phyloP scores from a whole-genome alignment of 805 yeast genomes.

The Metschnikowia borealis region DNA sequence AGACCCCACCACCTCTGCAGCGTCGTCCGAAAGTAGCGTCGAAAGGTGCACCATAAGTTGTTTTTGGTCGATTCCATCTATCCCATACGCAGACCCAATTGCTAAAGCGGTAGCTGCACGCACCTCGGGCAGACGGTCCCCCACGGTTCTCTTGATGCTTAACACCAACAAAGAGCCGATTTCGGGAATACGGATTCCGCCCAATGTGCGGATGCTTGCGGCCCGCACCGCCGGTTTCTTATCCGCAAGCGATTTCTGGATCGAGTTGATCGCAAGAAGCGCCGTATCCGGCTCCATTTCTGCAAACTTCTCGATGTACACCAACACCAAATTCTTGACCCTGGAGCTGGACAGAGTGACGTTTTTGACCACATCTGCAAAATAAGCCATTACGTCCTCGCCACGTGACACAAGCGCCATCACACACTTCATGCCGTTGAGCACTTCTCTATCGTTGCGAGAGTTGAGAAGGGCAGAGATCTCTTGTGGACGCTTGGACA shows the following conservation, averaged over 20 bases:
- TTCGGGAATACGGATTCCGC: constrained; percentile 79
- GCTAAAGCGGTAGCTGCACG: constrained; percentile 78
- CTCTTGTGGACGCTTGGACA: constrained; percentile 58
- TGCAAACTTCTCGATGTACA: constrained; percentile 71
- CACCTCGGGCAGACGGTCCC: constrained; percentile 75
- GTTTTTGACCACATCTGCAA: constrained; percentile 88
- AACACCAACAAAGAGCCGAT: constrained; percentile 74
- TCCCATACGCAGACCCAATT: constrained; percentile 49
- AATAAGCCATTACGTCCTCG: constrained; percentile 42
- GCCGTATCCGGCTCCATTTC: constrained; percentile 88
- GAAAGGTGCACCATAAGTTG: constrained; percentile 51
- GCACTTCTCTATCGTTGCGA: constrained; percentile 51
- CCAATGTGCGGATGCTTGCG: constrained; percentile 70
- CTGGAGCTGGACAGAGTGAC: constrained; percentile 63
- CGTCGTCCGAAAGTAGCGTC: constrained; percentile 59
- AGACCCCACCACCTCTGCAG: constrained; percentile 63
- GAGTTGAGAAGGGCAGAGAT: constrained; percentile 65
- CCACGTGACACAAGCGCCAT: constrained; percentile 38
- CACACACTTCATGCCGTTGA: constrained; percentile 41
- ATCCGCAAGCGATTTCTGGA: constrained; percentile 77
- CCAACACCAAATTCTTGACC: constrained; percentile 70
- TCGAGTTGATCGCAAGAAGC: constrained; percentile 81
- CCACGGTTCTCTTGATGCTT: constrained; percentile 62
- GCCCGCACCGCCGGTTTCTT: constrained; percentile 65
- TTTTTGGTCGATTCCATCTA: constrained; percentile 38